A percentile compares a stretch with the other conserved stretches of the same genome.
Evolutionary conservation across 108 stramenopile species (phyloP).

Genomic region (Nitzschia inconspicua): DNA sequence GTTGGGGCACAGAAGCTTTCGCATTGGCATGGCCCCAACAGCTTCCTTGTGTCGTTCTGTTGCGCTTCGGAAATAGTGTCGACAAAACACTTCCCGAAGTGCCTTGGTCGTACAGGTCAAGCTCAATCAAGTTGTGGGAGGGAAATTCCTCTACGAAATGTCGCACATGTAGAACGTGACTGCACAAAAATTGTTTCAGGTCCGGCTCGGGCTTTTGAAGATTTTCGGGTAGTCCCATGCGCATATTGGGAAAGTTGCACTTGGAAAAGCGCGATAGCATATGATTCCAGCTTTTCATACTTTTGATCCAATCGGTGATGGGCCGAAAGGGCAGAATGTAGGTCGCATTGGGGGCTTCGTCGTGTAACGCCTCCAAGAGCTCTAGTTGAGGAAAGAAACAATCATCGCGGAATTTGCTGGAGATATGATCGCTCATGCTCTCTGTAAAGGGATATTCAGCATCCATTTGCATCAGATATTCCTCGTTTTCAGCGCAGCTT

Average conservation of each 20-base stretch:
- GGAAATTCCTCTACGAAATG: slow-evolving; percentile 13
- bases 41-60: too few relatives aligned
- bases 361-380: slow-evolving; percentile 12
- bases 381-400: slow-evolving; percentile 20
- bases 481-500: neutral
- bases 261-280: neutral
- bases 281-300: neutral
- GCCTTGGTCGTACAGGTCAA: slow-evolving; percentile 1
- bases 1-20: too few relatives aligned
- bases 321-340: slow-evolving; percentile 11
- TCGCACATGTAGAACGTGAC: slow-evolving; percentile 7
- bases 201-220: neutral
- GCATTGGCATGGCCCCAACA: too few relatives aligned
- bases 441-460: neutral
- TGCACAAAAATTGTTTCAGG: slow-evolving; percentile 8
- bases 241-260: slow-evolving; percentile 7
- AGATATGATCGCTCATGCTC: neutral
- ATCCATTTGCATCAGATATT: slow-evolving; percentile 3
- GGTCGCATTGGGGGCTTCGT: slow-evolving; percentile 6
- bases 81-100: neutral
- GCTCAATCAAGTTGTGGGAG: slow-evolving; percentile 11
- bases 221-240: neutral
- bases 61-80: neutral
- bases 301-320: slow-evolving; percentile 8
- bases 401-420: neutral